Evolutionary conservation across 1,139 yeast genomes (phyloP).

Genomic region (Nadsonia starkeyi-henricii): DNA sequence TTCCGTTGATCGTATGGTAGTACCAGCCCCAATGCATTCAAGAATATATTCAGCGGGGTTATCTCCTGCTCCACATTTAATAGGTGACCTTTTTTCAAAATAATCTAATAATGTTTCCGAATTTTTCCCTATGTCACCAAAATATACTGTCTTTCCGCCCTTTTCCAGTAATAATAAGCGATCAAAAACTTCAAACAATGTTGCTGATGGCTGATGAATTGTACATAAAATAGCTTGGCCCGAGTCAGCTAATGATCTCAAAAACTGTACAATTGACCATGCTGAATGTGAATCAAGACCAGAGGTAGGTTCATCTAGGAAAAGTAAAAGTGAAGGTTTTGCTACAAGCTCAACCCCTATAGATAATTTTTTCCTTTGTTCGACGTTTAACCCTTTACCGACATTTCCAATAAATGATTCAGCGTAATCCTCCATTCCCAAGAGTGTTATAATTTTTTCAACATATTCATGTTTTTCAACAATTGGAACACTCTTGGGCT

Average conservation of each 20-base stretch:
- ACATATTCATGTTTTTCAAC: constrained; percentile 57
- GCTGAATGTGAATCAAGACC: constrained; percentile 90
- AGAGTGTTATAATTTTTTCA: constrained; percentile 50
- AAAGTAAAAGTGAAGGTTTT: constrained; percentile 64
- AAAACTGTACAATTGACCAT: constrained; percentile 67
- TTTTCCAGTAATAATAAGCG: constrained; percentile 54
- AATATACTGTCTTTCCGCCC: constrained; percentile 71
- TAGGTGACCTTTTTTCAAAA: constrained; percentile 57
- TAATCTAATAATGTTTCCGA: constrained; percentile 48
- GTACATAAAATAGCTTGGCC: constrained; percentile 81
- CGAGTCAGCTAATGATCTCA: constrained; percentile 59
- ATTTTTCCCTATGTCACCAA: constrained; percentile 62
- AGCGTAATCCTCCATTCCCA: constrained; percentile 62
- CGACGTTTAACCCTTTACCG: constrained; percentile 64
- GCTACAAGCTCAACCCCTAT: constrained; percentile 84
- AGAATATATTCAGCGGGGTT: constrained; percentile 82
- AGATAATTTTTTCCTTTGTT: constrained; percentile 73
- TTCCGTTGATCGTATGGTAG: constrained; percentile 52
- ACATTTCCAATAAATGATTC: constrained; percentile 77
- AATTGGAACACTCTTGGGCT: constrained; percentile 39
- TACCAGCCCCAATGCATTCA: constrained; percentile 69
- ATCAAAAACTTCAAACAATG: constrained; percentile 63
- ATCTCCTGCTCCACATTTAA: constrained; percentile 49
- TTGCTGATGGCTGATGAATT: constrained; percentile 74
- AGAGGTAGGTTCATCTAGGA: constrained; percentile 87